Percentiles rank a stretch among this genome's conserved stretches.
Conservation (phyloP, 768 basidiomycete genomes). For the Termitomyces sp. region DNA sequence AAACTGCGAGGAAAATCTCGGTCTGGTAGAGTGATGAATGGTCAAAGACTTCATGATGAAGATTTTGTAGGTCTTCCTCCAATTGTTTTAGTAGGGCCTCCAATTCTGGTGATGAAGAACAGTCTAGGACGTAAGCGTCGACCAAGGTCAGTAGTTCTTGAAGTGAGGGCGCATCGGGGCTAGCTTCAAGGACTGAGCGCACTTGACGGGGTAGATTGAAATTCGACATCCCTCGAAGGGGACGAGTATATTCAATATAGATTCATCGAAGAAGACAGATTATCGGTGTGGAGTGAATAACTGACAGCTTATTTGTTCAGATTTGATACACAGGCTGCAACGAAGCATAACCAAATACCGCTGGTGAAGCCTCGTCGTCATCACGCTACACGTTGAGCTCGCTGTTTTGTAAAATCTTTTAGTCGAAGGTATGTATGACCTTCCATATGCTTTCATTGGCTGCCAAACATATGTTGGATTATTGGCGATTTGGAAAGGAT, state of each 20-base stretch:
- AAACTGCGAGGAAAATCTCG: constrained; percentile 61
- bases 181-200: constrained; percentile 50
- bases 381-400: constrained; percentile 33
- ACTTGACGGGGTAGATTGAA: constrained; percentile 44
- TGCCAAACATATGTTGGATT: neutral
- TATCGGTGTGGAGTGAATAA: neutral
- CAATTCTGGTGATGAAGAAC: constrained; percentile 39
- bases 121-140: constrained; percentile 52
- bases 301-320: constrained; percentile 16
- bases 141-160: constrained; percentile 42
- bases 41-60: constrained; percentile 60
- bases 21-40: constrained; percentile 56
- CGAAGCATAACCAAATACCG: constrained; percentile 24
- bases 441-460: neutral
- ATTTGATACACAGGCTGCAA: constrained; percentile 14
- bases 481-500: constrained; percentile 15
- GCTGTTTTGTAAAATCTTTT: constrained; percentile 17
- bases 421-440: constrained; percentile 24
- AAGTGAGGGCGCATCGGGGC: constrained; percentile 45
- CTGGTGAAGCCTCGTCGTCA: constrained; percentile 28
- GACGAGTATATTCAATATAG: neutral
- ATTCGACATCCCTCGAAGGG: constrained; percentile 26
- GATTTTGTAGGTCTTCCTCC: constrained; percentile 62
- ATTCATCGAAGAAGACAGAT: neutral
- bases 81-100: constrained; percentile 40